Evolutionary conservation across 257 asterid species (phyloP).

Genomic region (Solanum dulcamara): DNA sequence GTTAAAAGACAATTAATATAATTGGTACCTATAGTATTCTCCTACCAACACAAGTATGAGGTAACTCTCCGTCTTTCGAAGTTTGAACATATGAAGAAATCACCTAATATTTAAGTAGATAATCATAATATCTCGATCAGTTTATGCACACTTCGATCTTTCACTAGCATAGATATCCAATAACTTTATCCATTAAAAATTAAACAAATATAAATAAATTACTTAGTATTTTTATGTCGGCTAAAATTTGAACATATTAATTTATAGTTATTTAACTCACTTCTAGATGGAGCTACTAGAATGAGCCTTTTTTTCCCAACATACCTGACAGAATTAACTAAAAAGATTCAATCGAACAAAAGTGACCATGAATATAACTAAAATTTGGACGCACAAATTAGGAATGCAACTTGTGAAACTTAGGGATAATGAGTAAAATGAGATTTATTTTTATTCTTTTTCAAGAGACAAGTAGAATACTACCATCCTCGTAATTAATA

Average conservation of each 20-base stretch:
- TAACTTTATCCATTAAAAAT: neutral
- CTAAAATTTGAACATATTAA: too few relatives aligned
- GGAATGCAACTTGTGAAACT: neutral
- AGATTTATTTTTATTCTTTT: neutral
- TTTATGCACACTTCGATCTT: neutral
- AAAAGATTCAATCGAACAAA: neutral
- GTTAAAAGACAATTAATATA: neutral
- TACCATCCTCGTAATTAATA: too few relatives aligned
- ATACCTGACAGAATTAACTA: neutral
- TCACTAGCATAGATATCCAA: too few relatives aligned
- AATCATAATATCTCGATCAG: neutral
- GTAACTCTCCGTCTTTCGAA: rapidly evolving
- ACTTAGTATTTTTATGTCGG: neutral
- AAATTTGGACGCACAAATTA: neutral
- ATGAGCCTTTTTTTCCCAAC: neutral
- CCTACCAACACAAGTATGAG: neutral
- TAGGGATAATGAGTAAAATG: neutral
- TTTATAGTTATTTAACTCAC: too few relatives aligned
- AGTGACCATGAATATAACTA: neutral
- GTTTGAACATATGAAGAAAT: neutral
- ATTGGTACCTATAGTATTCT: neutral
- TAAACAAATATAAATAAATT: neutral
- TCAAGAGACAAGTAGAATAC: neutral
- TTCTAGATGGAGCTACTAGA: neutral
- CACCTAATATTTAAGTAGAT: neutral